A percentile compares a stretch with the other conserved stretches of the same genome.
phyloP scores from a whole-genome alignment of 78 protist species.

The Chrysochromulina tobinii region DNA sequence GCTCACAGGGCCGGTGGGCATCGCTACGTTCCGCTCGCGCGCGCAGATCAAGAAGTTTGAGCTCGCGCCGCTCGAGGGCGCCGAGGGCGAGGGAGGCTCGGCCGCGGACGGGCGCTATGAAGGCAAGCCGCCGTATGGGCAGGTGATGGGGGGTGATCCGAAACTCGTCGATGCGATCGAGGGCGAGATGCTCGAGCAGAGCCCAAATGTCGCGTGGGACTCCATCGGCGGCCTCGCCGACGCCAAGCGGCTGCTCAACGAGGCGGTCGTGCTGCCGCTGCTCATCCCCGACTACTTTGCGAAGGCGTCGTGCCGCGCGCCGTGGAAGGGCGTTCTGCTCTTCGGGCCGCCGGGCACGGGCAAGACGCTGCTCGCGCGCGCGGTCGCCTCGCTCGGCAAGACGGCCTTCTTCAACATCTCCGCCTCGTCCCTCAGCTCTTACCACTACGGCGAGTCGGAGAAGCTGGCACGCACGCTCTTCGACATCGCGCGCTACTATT shows the following conservation, averaged over 20 bases:
- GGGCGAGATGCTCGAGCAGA: background rate
- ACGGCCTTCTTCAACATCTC: constrained; percentile 21
- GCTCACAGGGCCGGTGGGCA: too few species aligned
- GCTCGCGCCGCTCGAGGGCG: too few species aligned
- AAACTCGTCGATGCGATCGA: background rate
- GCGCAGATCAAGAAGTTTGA: too few species aligned
- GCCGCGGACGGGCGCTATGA: too few species aligned
- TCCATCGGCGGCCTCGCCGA: constrained; percentile 41
- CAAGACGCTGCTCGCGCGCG: constrained; percentile 77
- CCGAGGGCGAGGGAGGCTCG: too few species aligned
- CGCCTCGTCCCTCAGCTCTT: constrained; percentile 32
- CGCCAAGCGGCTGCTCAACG: constrained; percentile 34
- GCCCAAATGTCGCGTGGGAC: constrained; percentile 1
- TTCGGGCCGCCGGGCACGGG: constrained; percentile 73
- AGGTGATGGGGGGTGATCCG: background rate
- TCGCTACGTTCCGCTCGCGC: too few species aligned
- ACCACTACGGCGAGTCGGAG: constrained; percentile 57
- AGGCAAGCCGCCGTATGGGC: too few species aligned
- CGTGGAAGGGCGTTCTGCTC: constrained; percentile 87
- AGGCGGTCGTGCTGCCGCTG: constrained; percentile 40
- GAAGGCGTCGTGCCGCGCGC: constrained; percentile 35
- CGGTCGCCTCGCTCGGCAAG: constrained; percentile 78
- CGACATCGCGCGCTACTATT: constrained; percentile 5
- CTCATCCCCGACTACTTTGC: background rate
- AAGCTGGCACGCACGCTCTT: constrained; percentile 32